Conservation (phyloP, 148 eudicot genomes). For the Polygonum aviculare region DNA sequence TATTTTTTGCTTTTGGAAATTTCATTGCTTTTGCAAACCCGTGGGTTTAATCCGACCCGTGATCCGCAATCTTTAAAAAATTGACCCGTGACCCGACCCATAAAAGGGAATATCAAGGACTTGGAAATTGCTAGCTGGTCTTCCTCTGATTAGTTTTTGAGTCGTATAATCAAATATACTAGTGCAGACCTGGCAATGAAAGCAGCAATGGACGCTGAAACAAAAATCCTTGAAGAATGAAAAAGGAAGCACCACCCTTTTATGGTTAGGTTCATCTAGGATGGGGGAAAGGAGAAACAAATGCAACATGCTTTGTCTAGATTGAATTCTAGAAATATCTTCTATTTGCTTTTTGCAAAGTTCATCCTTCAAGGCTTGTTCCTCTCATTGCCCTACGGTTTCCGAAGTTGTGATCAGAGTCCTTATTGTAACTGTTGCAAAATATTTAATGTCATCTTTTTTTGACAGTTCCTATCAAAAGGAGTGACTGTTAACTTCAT, state of each 20-base stretch:
- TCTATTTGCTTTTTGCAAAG: background rate
- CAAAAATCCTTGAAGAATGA: background rate
- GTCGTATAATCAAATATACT: background rate
- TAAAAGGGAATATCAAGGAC: background rate
- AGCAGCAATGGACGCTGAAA: background rate
- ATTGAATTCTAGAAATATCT: background rate
- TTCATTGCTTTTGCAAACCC: background rate
- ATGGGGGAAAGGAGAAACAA: background rate
- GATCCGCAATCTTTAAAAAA: too few relatives aligned
- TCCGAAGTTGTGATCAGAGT: background rate
- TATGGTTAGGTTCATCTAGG: background rate
- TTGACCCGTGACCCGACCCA: too few relatives aligned
- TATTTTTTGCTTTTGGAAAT: background rate
- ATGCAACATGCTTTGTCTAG: background rate
- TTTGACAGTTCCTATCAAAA: background rate
- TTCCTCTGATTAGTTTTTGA: background rate
- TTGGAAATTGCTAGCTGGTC: background rate
- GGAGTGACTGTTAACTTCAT: slow-evolving; percentile 1
- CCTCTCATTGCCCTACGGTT: background rate
- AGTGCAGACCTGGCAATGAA: background rate
- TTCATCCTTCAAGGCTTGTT: background rate
- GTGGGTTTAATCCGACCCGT: too few relatives aligned
- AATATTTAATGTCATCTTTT: background rate
- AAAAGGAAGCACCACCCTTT: background rate
- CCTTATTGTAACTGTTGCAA: background rate